Evolutionary conservation across 75 land plant genomes (phyloP).

Genomic region (Gnetum montanum): DNA sequence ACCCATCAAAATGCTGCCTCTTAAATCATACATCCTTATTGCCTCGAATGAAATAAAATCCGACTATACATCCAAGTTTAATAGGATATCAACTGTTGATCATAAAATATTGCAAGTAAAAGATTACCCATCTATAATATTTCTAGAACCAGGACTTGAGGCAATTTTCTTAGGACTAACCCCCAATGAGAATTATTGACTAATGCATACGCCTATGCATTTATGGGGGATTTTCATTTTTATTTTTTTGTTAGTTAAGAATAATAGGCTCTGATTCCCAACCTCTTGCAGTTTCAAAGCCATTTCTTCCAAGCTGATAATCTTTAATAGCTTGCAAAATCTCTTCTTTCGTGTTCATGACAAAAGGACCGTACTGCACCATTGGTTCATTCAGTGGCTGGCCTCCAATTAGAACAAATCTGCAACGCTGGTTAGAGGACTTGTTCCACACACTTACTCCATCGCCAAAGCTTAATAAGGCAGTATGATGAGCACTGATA

Average conservation of each 20-base stretch:
- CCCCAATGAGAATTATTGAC: no score
- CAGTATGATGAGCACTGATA: constrained; percentile 34
- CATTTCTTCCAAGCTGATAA: constrained; percentile 49
- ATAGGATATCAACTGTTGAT: no score
- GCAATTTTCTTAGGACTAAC: no score
- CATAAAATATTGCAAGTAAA: no score
- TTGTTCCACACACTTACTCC: constrained; percentile 70
- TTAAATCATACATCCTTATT: no score
- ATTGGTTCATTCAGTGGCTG: constrained; percentile 78
- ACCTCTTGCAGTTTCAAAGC: constrained; percentile 66
- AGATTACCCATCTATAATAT: no score
- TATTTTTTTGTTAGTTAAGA: background rate
- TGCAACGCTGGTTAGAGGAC: constrained; percentile 24
- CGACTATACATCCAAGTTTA: no score
- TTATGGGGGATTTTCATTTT: no score
- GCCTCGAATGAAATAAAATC: no score
- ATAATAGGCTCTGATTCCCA: constrained; percentile 43
- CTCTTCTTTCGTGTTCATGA: constrained; percentile 86
- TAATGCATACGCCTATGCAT: no score
- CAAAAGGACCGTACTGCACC: constrained; percentile 80
- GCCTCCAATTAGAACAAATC: constrained; percentile 78
- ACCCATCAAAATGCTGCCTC: no score
- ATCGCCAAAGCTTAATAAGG: constrained; percentile 57
- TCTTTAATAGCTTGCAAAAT: constrained; percentile 66
- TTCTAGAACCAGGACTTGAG: no score